Conservation (phyloP, 1,139 yeast genomes). For the Nakaseomyces kungkrabaensis region DNA sequence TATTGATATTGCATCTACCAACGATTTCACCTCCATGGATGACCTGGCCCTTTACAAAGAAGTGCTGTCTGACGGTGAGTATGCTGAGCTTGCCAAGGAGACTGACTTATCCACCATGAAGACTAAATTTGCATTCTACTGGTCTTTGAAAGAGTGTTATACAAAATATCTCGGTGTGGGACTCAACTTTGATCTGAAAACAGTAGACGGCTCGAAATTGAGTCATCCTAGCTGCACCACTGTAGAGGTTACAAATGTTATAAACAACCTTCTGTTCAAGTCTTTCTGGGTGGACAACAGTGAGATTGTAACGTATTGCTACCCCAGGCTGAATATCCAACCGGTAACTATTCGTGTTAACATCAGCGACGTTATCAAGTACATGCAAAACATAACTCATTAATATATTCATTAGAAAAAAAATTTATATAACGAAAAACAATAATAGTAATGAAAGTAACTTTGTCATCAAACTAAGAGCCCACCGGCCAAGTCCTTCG, state of each 20-base stretch:
- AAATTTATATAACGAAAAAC: not conserved
- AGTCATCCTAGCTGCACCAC: not conserved
- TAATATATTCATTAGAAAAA: not conserved
- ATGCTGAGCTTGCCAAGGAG: constrained; percentile 22
- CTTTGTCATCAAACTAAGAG: not conserved
- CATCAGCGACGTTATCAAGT: not conserved
- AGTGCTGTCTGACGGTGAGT: constrained; percentile 41
- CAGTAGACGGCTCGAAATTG: constrained; percentile 16
- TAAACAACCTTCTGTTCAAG: not conserved
- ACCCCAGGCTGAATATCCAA: not conserved
- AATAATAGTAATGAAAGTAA: too few relatives aligned
- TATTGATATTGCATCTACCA: constrained; percentile 49
- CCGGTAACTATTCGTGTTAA: not conserved
- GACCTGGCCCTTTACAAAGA: constrained; percentile 38
- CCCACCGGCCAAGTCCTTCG: constrained; percentile 7
- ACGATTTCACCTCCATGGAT: constrained; percentile 31
- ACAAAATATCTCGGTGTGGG: constrained; percentile 57
- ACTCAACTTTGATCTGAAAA: constrained; percentile 40
- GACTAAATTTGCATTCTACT: constrained; percentile 40
- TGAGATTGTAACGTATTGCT: constrained; percentile 1
- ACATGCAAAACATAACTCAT: not conserved
- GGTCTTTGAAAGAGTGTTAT: constrained; percentile 70
- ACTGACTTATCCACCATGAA: constrained; percentile 8
- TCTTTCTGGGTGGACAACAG: not conserved
- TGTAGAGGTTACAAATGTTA: not conserved